These are phyloP conservation scores for Elsinoe batatas DNA, from an alignment of 2,329 filamentous ascomycete genomes.

Conservation along the genomic window DNA sequence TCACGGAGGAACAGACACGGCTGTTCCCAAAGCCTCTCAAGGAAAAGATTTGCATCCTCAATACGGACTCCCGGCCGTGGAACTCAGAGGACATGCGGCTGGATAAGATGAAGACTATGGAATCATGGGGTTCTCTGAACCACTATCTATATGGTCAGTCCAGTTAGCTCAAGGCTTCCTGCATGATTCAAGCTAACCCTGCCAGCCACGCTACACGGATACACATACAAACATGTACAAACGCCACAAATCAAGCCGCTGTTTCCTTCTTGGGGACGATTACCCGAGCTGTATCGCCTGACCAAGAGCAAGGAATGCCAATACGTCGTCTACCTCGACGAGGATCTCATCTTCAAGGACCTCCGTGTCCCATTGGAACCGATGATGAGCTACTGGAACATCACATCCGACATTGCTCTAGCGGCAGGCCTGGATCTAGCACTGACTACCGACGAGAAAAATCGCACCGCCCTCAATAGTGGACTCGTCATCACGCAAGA, in stretches of 20 bases:
- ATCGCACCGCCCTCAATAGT: constrained; percentile 30
- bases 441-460: constrained; percentile 34
- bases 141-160: constrained; percentile 31
- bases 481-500: constrained; percentile 36
- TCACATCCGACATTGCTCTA: constrained; percentile 32
- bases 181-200: neutral
- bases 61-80: neutral
- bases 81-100: neutral
- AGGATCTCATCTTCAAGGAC: constrained; percentile 35
- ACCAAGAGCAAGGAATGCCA: constrained; percentile 25
- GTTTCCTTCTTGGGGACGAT: constrained; percentile 39
- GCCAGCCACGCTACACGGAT: constrained; percentile 37
- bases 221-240: constrained; percentile 40
- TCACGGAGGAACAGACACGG: neutral
- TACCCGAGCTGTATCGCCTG: constrained; percentile 28
- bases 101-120: neutral
- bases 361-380: constrained; percentile 39
- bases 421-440: constrained; percentile 19
- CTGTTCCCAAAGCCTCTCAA: neutral
- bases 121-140: constrained; percentile 19
- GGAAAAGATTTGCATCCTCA: neutral
- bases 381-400: constrained; percentile 40
- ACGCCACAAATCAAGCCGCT: constrained; percentile 33
- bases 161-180: constrained; percentile 12
- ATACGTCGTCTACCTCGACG: constrained; percentile 38